phyloP scores from a whole-genome alignment of 352 stramenopile species.

The Phytophthora pini region DNA sequence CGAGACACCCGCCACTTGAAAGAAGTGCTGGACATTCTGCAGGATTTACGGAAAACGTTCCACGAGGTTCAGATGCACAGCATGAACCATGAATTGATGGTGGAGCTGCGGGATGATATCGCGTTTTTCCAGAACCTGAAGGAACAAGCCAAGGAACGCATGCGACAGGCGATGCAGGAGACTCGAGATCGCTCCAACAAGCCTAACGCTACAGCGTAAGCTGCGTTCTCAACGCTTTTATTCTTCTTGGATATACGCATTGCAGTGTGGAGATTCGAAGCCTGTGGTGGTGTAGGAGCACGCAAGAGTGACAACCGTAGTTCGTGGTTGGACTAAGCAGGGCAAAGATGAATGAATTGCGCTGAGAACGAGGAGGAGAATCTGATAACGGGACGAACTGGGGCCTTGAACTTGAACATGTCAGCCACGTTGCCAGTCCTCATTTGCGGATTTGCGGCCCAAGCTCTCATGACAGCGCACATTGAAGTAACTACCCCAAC shows the following conservation, averaged over 20 bases:
- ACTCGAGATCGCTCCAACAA: slow-evolving; percentile 34
- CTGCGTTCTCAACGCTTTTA: not conserved
- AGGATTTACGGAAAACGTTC: slow-evolving; percentile 55
- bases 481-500: slow-evolving; percentile 50
- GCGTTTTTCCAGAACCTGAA: slow-evolving; percentile 77
- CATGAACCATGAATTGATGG: slow-evolving; percentile 61
- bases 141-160: slow-evolving; percentile 71
- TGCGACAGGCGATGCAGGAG: slow-evolving; percentile 69
- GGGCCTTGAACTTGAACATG: slow-evolving; percentile 24
- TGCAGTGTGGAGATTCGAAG: slow-evolving; percentile 12
- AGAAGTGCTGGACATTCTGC: slow-evolving; percentile 58
- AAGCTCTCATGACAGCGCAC: slow-evolving; percentile 26
- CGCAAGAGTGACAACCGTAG: not conserved
- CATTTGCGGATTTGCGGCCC: slow-evolving; percentile 27
- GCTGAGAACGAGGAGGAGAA: not conserved
- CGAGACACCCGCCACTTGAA: slow-evolving; percentile 73
- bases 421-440: slow-evolving; percentile 10
- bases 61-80: slow-evolving; percentile 58
- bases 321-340: slow-evolving; percentile 6
- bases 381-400: slow-evolving; percentile 29
- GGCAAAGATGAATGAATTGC: not conserved
- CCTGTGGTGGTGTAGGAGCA: not conserved
- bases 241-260: slow-evolving; percentile 1
- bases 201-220: slow-evolving; percentile 40
- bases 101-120: slow-evolving; percentile 75